A percentile compares a stretch with the other conserved stretches of the same genome.
Conservation (phyloP, 129 eudicot species). For the Cynara cardunculus region DNA sequence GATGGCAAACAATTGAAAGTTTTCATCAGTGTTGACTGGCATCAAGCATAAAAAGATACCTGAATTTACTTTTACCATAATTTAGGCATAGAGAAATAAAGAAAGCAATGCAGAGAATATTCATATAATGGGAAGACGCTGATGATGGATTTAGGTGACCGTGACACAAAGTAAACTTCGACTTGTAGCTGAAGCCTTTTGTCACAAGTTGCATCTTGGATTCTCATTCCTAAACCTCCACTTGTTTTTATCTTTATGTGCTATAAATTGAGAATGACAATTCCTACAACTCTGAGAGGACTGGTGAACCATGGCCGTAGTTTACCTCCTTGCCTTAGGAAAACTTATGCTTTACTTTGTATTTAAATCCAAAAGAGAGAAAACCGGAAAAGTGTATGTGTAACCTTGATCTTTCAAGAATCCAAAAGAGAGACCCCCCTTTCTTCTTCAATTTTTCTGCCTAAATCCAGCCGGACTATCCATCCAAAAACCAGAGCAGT, state of each 20-base stretch:
- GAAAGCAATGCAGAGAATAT: constrained; percentile 1
- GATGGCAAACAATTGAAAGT: constrained; percentile 17
- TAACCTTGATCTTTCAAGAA: too few species aligned
- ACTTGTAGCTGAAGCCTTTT: not conserved
- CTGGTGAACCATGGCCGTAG: not conserved
- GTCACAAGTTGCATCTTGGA: not conserved
- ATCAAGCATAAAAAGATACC: not conserved
- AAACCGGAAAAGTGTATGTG: not conserved
- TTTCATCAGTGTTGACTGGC: constrained; percentile 6
- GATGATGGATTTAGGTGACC: not conserved
- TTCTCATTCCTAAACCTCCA: not conserved
- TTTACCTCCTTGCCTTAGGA: not conserved
- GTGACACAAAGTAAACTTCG: not conserved
- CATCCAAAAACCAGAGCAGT: too few species aligned
- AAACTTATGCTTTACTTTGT: not conserved
- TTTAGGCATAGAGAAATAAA: not conserved
- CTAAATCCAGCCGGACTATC: too few species aligned
- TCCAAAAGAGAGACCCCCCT: too few species aligned
- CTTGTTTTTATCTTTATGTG: not conserved
- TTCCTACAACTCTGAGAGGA: not conserved
- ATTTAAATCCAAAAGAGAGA: not conserved
- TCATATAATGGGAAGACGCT: not conserved
- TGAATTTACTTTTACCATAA: not conserved
- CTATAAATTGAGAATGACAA: not conserved
- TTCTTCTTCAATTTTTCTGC: too few species aligned